Conservation (phyloP, 139 green algal species). For the Micractinium conductrix region DNA sequence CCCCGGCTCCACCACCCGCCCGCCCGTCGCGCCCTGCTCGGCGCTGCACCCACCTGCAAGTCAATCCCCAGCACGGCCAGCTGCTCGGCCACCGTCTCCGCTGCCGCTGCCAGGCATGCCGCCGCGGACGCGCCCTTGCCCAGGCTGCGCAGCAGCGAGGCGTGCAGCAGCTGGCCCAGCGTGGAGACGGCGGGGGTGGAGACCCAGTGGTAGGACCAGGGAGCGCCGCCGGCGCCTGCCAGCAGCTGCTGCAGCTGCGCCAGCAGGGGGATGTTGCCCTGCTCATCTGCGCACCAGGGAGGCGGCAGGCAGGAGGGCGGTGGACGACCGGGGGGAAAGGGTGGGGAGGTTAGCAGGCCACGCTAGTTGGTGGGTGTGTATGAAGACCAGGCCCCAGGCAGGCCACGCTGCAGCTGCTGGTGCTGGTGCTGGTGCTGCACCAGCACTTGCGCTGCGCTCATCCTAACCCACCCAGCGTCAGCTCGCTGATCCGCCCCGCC, state of each 20-base stretch:
- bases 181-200: not conserved
- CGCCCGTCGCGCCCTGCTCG: too few species aligned
- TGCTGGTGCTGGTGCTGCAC: too few species aligned
- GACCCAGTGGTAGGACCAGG: slow-evolving; percentile 20
- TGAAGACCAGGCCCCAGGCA: not conserved
- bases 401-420: too few species aligned
- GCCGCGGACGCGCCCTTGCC: slow-evolving; percentile 11
- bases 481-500: slow-evolving; percentile 10
- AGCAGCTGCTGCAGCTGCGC: slow-evolving; percentile 13
- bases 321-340: too few species aligned
- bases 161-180: slow-evolving; percentile 30
- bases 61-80: not conserved
- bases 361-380: not conserved
- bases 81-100: slow-evolving; percentile 24
- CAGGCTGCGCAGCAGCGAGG: slow-evolving; percentile 30
- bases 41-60: not conserved
- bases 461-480: not conserved
- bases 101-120: slow-evolving; percentile 15
- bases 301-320: too few species aligned
- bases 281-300: not conserved
- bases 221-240: not conserved
- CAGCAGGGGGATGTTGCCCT: slow-evolving; percentile 2
- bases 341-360: not conserved
- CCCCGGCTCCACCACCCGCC: not conserved
- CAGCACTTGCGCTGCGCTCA: too few species aligned